phyloP scores from a whole-genome alignment of 73 alveolate genomes.

The Stentor coeruleus region DNA sequence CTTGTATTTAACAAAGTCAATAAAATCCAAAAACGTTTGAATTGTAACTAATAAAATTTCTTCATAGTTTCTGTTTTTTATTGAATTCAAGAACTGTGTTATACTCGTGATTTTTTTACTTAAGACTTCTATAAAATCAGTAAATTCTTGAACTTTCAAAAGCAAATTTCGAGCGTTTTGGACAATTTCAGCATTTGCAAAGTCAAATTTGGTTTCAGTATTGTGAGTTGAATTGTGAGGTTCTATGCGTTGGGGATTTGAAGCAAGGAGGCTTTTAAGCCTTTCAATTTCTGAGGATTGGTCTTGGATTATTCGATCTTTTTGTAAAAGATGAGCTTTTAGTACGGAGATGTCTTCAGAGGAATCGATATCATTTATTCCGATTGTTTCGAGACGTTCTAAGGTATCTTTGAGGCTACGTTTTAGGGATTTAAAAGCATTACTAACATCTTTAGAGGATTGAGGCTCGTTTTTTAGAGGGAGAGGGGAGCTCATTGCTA shows the following conservation, averaged over 20 bases:
- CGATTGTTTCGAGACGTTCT: conserved; percentile 3
- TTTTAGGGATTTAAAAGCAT: not conserved
- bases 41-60: not conserved
- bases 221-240: not conserved
- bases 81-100: not conserved
- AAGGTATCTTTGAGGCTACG: not conserved
- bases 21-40: not conserved
- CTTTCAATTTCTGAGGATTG: not conserved
- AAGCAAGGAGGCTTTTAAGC: not conserved
- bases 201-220: too few species aligned
- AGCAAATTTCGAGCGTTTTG: too few species aligned
- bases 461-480: not conserved
- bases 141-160: not conserved
- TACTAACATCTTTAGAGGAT: not conserved
- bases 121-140: not conserved
- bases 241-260: too few species aligned
- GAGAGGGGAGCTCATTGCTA: not conserved
- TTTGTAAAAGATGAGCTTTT: not conserved
- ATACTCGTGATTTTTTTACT: too few species aligned
- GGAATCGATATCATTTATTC: not conserved
- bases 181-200: not conserved
- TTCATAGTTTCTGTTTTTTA: not conserved
- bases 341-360: not conserved
- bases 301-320: not conserved
- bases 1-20: not conserved